Conservation (phyloP, 2,329 filamentous ascomycete genomes). For the Neophaeococcomyces aloes region DNA sequence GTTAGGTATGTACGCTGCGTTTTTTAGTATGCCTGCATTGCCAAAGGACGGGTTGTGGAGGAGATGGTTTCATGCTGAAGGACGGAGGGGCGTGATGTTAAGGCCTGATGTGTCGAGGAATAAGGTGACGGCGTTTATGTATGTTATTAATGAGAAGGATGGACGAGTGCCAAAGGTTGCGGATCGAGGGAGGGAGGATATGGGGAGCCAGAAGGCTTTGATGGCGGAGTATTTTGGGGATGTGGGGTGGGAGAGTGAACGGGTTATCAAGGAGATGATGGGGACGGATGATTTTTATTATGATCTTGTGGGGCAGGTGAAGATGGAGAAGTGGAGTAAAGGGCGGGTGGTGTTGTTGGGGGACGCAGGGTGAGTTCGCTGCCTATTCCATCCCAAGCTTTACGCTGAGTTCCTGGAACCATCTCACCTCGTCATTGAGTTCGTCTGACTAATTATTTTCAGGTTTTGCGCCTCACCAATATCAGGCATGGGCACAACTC, state of each 20-base stretch:
- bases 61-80: conserved; percentile 18
- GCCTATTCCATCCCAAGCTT: background rate
- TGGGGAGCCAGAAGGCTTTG: conserved; percentile 23
- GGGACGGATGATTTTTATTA: conserved; percentile 36
- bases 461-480: conserved; percentile 13
- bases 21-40: conserved; percentile 31
- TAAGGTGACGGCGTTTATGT: conserved; percentile 21
- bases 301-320: conserved; percentile 27
- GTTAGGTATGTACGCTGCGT: conserved; percentile 29
- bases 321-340: conserved; percentile 26
- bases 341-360: conserved; percentile 21
- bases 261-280: conserved; percentile 32
- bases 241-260: conserved; percentile 30
- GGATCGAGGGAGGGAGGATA: conserved; percentile 7
- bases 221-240: conserved; percentile 25
- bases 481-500: conserved; percentile 15
- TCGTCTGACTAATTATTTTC: background rate
- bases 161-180: conserved; percentile 14
- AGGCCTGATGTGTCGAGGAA: conserved; percentile 20
- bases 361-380: conserved; percentile 8
- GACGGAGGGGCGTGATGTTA: conserved; percentile 17
- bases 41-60: conserved; percentile 17
- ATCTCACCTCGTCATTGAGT: too few relatives aligned
- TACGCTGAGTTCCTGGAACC: too few relatives aligned
- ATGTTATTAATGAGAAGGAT: conserved; percentile 24